phyloP scores from a whole-genome alignment of 495 filamentous ascomycete species.

The Penicillium lividum region DNA sequence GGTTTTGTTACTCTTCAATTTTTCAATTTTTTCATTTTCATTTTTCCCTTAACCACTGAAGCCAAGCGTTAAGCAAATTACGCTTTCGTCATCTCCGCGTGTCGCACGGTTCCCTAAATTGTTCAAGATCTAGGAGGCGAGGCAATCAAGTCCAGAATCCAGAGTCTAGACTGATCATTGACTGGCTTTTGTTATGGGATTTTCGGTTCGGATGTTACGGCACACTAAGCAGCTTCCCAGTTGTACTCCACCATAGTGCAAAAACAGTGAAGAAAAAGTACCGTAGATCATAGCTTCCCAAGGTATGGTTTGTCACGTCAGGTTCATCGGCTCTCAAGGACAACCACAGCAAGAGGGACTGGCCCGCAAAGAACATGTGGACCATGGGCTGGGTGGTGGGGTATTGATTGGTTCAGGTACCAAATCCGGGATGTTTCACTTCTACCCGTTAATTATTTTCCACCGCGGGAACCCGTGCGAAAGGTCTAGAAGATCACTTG shows the following conservation, averaged over 20 bases:
- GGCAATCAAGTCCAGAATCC: not conserved
- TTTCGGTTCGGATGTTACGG: slow-evolving; percentile 10
- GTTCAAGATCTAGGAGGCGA: not conserved
- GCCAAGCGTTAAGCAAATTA: slow-evolving; percentile 14
- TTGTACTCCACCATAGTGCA: not conserved
- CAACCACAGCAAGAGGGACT: slow-evolving; percentile 5
- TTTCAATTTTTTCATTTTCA: not conserved
- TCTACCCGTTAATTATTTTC: not conserved
- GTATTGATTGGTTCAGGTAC: slow-evolving; percentile 4
- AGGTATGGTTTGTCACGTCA: not conserved
- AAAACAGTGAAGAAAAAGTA: not conserved
- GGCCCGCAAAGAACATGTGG: slow-evolving; percentile 16
- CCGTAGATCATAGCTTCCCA: not conserved
- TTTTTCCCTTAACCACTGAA: not conserved
- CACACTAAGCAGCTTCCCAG: slow-evolving; percentile 12
- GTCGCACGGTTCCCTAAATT: slow-evolving; percentile 9
- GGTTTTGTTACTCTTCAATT: too few species aligned
- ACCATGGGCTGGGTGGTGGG: not conserved
- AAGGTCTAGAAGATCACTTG: slow-evolving; percentile 11
- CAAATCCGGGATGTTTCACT: not conserved
- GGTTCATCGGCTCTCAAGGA: slow-evolving; percentile 5
- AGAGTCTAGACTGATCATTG: slow-evolving; percentile 23
- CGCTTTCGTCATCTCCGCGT: slow-evolving; percentile 24
- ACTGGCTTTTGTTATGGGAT: slow-evolving; percentile 8
- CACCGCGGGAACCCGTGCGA: not conserved